Base-by-base conservation (phyloP, 208 protist genomes). In the Herpetomonas samuelpessoai region DNA sequence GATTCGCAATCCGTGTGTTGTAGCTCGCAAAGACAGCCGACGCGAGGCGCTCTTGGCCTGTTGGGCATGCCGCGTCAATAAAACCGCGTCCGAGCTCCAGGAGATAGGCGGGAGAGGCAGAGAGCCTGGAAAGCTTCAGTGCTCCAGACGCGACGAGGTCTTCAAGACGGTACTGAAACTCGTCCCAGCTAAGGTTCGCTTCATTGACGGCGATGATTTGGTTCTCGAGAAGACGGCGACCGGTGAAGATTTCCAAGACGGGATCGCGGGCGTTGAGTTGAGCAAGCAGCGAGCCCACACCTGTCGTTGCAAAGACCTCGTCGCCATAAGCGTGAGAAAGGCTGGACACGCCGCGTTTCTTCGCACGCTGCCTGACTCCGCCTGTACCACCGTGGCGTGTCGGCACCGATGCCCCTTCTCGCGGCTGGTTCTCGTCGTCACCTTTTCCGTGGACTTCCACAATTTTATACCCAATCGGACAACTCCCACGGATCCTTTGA, bases 191-290 rank as follows among this genome's bases (percentile, higher is more conserved):
- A 66, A 95, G 69, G 0, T 65, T 54, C 2, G 91, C 53, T 7
- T 35, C 29, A 39, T 95, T 95, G 1, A 83, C 85, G 28, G 79
- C 68, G 2, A 70, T 69, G 26, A 92, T 61, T 29, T 78, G 60
- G 47, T 83, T 88, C 22, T 74, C 50, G 56, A 82, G 75, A 46
- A 69, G 60, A 4, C 53, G 65, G 26, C 56, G 50, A 1, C 71
- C 38, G 3, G 61, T 66, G 56, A 68, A 88, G 2, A 82, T 59
- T 19, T 92, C 83, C 24, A 91, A 62, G 9, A 95, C 84, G 0
- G 60, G 68, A 57, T 91, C 85, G 0, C 67, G 57, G 1, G 76
- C 83, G 6, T 79, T 57, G 0, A 95, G 73, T 61, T 95, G 88
- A 2, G 66, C 69, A 22, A 95, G 62, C 0, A 89, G 61, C 3